These are phyloP conservation scores for Fraxinus albicans DNA, from an alignment of 305 asterid genomes.

Conservation along the genomic window DNA sequence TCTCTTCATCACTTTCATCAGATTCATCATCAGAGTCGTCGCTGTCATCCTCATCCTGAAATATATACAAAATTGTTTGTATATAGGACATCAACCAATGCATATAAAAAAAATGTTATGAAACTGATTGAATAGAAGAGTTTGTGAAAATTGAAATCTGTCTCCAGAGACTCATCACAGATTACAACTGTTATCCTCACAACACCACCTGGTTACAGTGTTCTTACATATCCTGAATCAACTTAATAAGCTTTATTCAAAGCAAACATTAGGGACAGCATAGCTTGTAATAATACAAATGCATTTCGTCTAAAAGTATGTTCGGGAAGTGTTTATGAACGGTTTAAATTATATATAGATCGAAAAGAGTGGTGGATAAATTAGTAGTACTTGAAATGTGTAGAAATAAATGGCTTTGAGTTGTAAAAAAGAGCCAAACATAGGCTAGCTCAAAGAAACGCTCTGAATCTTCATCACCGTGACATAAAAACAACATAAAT, in stretches of 20 bases:
- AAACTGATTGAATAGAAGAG: not conserved
- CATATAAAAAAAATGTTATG: not conserved
- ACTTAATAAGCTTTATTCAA: not conserved
- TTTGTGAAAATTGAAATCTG: not conserved
- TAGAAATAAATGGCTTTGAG: not conserved
- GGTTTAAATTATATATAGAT: not conserved
- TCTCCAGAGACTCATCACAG: not conserved
- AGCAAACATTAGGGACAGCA: not conserved
- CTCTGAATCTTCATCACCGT: not conserved
- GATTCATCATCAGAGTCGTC: conserved; percentile 45
- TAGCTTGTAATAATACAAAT: not conserved
- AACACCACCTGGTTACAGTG: not conserved
- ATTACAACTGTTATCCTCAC: not conserved
- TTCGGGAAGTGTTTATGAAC: not conserved
- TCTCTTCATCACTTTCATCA: conserved; percentile 71
- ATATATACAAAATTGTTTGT: not conserved
- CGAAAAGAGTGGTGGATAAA: too few relatives aligned
- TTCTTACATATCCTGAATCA: not conserved
- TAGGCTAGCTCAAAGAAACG: not conserved
- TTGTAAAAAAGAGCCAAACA: not conserved
- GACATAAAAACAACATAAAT: not conserved
- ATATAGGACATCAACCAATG: not conserved
- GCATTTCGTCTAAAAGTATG: not conserved
- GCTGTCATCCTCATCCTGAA: conserved; percentile 48
- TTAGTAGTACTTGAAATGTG: not conserved